Percentiles rank a stretch among this genome's conserved stretches.
Evolutionary conservation across 1,284 basidiomycete genomes (phyloP).

Genomic region (Naganishia sp.): DNA sequence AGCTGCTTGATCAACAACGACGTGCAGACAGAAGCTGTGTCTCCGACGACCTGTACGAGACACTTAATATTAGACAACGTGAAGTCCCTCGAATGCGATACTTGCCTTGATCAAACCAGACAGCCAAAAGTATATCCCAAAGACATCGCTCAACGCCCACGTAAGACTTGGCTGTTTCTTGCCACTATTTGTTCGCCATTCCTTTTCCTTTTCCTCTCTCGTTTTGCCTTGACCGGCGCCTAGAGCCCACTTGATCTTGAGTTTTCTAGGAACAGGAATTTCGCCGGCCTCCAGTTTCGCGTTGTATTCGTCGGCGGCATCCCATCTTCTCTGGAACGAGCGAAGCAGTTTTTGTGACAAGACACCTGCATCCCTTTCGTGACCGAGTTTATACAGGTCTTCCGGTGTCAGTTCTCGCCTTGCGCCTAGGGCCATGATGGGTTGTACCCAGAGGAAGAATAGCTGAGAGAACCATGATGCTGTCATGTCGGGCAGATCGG

Average conservation of each 20-base stretch:
- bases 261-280: slow-evolving; percentile 60
- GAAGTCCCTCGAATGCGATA: background rate
- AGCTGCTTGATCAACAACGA: slow-evolving; percentile 78
- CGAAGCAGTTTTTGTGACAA: slow-evolving; percentile 66
- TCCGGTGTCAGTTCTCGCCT: slow-evolving; percentile 74
- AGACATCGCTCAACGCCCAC: slow-evolving; percentile 75
- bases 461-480: slow-evolving; percentile 61
- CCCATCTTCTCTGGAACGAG: slow-evolving; percentile 66
- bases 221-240: slow-evolving; percentile 54
- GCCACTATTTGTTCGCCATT: slow-evolving; percentile 67
- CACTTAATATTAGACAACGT: background rate
- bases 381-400: slow-evolving; percentile 80
- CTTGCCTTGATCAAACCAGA: slow-evolving; percentile 68
- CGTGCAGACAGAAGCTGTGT: slow-evolving; percentile 70
- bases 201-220: slow-evolving; percentile 60
- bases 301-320: slow-evolving; percentile 70
- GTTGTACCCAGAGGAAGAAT: slow-evolving; percentile 72
- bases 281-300: slow-evolving; percentile 64
- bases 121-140: slow-evolving; percentile 80
- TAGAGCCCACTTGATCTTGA: slow-evolving; percentile 64
- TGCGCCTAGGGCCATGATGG: slow-evolving; percentile 62
- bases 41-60: slow-evolving; percentile 59
- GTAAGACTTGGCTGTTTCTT: slow-evolving; percentile 68
- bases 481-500: slow-evolving; percentile 58
- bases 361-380: slow-evolving; percentile 58